Evolutionary conservation across 768 basidiomycete genomes (phyloP), one percentile per base, ranked within the genome.

Genomic region (Exsudoporus frostii): DNA sequence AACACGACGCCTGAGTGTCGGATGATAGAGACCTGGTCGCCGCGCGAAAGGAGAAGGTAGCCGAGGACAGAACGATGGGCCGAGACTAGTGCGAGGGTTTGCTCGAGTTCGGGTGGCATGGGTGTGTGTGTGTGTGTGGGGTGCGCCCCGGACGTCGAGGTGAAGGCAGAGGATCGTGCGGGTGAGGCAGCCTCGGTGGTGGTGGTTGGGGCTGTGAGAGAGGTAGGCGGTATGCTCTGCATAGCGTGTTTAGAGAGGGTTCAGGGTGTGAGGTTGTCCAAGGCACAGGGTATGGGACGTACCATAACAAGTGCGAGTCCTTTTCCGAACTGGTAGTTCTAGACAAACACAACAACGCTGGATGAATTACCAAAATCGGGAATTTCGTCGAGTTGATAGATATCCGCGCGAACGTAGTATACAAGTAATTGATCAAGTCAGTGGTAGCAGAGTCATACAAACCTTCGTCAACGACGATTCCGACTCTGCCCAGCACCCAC

Each of bases 61-160:
- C 93, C 92, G 7, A 92, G 80, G 4, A 95, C 92, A 19, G 90
- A 86, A 17, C 90, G 81, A 64, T 95, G 89, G 5, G 88, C 79
- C 1, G 90, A 86, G 48, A 96, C 77, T 56, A 86, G 71, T 1
- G 84, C 69, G 13, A 95, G 78, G 0, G 86, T 93, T 57, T 85
- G 81, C 67, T 93, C 92, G 45, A 94, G 82, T 63, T 92, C 91
- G n/a, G 88, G 83, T 13, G 87, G 78, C 71, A 86, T 80, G 1
- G 53, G 45, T 2, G 50, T 32, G 51, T 65, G 63, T 9, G 37
- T 54, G 54, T 62, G 57, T 19, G 55, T 13, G 20, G 51, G 25
- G 15, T 61, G 59, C 7, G 61, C 51, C 19, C 52, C 57, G 5
- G 65, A 36, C 4, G 60, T 36, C 20, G 65, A 44, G 17, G 48